Conservation (phyloP, 208 protist genomes). For the Trypanosoma caninum region DNA sequence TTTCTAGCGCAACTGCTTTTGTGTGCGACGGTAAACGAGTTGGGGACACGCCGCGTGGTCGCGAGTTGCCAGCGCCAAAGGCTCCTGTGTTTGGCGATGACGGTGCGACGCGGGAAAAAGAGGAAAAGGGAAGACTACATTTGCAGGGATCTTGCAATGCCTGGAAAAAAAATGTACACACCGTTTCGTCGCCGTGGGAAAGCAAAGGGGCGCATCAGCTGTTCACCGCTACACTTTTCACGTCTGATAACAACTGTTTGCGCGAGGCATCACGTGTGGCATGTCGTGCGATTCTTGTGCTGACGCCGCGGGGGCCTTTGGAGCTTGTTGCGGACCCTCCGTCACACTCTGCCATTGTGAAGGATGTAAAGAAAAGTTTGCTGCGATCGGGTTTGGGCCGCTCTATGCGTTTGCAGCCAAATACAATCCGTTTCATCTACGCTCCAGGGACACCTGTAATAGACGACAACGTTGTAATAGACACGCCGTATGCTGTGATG, state of each 20-base stretch:
- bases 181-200: conserved; percentile 14
- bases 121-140: not conserved
- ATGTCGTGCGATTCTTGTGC: conserved; percentile 34
- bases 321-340: conserved; percentile 32
- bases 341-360: conserved; percentile 18
- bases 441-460: conserved; percentile 28
- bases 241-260: not conserved
- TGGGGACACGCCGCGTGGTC: not conserved
- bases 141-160: no score
- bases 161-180: no score
- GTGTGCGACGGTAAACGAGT: conserved; percentile 2
- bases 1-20: not conserved
- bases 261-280: not conserved
- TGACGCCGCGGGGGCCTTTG: conserved; percentile 40
- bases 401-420: conserved; percentile 29
- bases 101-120: not conserved
- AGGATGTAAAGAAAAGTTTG: conserved; percentile 45
- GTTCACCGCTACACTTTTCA: conserved; percentile 10
- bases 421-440: conserved; percentile 33
- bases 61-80: not conserved
- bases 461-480: conserved; percentile 23
- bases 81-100: not conserved
- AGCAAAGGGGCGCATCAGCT: not conserved
- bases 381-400: conserved; percentile 45
- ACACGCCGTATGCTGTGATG: conserved; percentile 35